These are phyloP conservation scores for Rhypophila decipiens DNA, from an alignment of 495 filamentous ascomycete species.

Conservation along the genomic window DNA sequence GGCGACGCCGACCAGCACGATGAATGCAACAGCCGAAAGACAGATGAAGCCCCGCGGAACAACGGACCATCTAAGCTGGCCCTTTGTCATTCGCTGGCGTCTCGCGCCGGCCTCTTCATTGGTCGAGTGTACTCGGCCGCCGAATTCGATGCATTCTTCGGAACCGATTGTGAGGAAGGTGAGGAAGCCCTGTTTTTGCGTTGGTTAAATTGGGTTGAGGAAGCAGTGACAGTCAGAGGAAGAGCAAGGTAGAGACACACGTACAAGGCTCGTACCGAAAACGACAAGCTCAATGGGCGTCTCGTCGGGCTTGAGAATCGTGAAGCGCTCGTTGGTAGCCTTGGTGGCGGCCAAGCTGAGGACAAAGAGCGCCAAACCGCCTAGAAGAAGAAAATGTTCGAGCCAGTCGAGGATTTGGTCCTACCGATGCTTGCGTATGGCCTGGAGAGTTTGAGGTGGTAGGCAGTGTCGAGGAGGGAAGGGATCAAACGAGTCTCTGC, in stretches of 20 bases:
- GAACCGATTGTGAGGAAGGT: background rate
- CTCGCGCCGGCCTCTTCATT: background rate
- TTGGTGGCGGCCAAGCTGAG: background rate
- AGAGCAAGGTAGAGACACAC: background rate
- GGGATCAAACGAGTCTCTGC: background rate
- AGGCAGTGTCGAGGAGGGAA: background rate
- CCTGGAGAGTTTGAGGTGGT: background rate
- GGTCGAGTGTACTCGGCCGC: background rate
- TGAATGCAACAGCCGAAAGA: background rate
- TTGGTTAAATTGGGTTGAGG: background rate
- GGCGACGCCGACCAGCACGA: too few relatives aligned
- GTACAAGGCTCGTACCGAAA: conserved; percentile 1
- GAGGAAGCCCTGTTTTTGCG: background rate
- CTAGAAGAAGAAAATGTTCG: background rate
- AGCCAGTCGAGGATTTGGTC: conserved; percentile 2
- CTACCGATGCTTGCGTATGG: background rate
- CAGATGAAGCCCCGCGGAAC: background rate
- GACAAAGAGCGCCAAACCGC: background rate
- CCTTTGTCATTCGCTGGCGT: background rate
- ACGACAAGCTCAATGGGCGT: background rate
- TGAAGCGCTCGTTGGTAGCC: background rate
- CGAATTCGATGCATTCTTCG: conserved; percentile 2
- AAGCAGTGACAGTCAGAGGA: background rate
- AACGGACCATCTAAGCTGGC: background rate
- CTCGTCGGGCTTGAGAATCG: background rate